Percentiles rank a stretch among this genome's conserved stretches.
These are phyloP conservation scores for Xylaria venustula DNA, from an alignment of 495 filamentous ascomycete genomes.

Conservation along the genomic window DNA sequence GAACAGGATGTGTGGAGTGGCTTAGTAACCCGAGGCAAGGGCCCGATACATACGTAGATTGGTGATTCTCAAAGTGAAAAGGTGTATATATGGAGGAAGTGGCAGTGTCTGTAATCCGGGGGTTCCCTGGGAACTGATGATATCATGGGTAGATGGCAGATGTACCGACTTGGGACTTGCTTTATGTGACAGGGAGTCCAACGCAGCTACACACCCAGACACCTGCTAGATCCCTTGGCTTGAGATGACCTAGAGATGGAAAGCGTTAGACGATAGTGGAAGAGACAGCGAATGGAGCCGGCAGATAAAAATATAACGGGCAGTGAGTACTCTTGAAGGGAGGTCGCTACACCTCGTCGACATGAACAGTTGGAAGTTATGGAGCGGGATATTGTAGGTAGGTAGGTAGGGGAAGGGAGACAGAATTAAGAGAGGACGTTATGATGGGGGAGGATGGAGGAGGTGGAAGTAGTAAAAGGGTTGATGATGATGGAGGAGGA, in stretches of 20 bases:
- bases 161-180: neutral
- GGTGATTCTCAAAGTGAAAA: neutral
- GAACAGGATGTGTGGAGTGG: neutral
- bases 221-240: constrained; percentile 3
- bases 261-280: neutral
- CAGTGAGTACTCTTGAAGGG: neutral
- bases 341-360: neutral
- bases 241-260: constrained; percentile 6
- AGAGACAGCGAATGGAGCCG: neutral
- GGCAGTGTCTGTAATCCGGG: neutral
- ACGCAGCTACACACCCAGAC: neutral
- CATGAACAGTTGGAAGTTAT: neutral
- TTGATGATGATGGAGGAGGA: neutral
- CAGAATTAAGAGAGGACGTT: neutral
- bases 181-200: neutral
- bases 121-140: neutral
- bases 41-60: neutral
- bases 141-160: constrained; percentile 2
- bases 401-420: neutral
- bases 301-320: neutral
- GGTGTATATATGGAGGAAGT: neutral
- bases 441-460: neutral
- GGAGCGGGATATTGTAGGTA: neutral
- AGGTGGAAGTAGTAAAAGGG: neutral
- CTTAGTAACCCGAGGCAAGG: neutral